Base-by-base conservation (phyloP, 352 stramenopile genomes). In the Phytophthora rubi region DNA sequence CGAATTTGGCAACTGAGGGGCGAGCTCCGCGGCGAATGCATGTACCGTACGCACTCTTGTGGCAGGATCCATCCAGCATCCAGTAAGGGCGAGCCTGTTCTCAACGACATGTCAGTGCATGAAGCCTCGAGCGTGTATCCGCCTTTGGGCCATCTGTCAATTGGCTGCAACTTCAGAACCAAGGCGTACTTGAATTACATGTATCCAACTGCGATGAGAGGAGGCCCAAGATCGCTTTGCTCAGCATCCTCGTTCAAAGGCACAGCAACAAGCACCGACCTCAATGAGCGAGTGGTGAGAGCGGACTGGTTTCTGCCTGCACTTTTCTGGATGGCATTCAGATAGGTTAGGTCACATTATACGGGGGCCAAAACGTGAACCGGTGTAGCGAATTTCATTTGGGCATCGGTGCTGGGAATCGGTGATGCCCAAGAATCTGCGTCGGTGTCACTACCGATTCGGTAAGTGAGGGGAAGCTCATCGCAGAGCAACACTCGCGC, bases 1-100 rank as follows among this genome's bases (percentile, higher is more conserved):
- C 57, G 42, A 67, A 72, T 53, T 62, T 39, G 23, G 13, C 52
- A 54, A 72, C 32, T 72, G 59, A 53, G 32, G 26, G 21, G 23
- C 3, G 12, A 16, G 28, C 54, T 28, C 13, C 30, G 26, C 28
- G 7, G 42, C 61, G 30, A 61, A 5, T 44, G 16, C 35, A 30
- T 30, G 28, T 30, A 7, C 28, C 28, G 53, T 52, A 49, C 51
- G 28, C 28, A 51, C 2, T 42, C 30, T 51, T 18, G 13, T n/a
- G 32, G 33, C 49, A 56, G 45, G 62, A 63, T 57, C 30, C 62
- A 52, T 30, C 45, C 30, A 49, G 53, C 62, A 68, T 57, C 4
- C 39, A 15, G 62, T 69, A 68, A 68, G 62, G 53, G 62, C 53
- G 32, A 48, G 39, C 39, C 7, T 21, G 39, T 5, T 10, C 39